Evolutionary conservation across 768 basidiomycete species (phyloP).

Genomic region (Postia placenta): DNA sequence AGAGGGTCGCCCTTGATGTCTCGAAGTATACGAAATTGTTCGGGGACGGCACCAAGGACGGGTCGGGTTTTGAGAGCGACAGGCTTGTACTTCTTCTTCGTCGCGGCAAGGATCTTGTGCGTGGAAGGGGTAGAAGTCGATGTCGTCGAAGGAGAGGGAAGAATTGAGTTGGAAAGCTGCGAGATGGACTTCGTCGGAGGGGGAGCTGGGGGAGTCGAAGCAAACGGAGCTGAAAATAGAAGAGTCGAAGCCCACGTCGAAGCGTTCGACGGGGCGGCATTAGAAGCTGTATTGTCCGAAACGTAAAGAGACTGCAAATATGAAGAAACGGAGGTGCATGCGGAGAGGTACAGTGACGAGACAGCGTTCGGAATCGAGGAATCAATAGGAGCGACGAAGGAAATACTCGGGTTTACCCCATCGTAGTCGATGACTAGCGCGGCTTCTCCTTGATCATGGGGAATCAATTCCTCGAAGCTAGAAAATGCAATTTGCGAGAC

Average conservation of each 20-base stretch:
- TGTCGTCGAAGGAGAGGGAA: background rate
- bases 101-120: background rate
- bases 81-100: conserved; percentile 18
- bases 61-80: conserved; percentile 15
- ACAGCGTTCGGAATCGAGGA: background rate
- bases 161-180: background rate
- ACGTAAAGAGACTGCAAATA: background rate
- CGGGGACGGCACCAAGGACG: conserved; percentile 13
- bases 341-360: conserved; percentile 1
- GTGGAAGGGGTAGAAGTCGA: background rate
- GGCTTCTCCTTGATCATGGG: conserved; percentile 8
- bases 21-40: conserved; percentile 14
- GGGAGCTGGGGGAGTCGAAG: background rate
- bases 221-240: background rate
- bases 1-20: conserved; percentile 13
- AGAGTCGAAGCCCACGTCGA: background rate
- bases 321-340: background rate
- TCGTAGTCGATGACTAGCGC: conserved; percentile 1
- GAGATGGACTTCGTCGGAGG: conserved; percentile 1
- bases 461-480: conserved; percentile 10
- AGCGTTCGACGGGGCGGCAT: background rate
- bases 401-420: conserved; percentile 1
- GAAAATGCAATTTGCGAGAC: conserved; percentile 4
- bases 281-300: background rate
- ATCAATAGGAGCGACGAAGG: background rate